These are phyloP conservation scores for Chiua virens DNA, from an alignment of 768 basidiomycete species.

Conservation along the genomic window DNA sequence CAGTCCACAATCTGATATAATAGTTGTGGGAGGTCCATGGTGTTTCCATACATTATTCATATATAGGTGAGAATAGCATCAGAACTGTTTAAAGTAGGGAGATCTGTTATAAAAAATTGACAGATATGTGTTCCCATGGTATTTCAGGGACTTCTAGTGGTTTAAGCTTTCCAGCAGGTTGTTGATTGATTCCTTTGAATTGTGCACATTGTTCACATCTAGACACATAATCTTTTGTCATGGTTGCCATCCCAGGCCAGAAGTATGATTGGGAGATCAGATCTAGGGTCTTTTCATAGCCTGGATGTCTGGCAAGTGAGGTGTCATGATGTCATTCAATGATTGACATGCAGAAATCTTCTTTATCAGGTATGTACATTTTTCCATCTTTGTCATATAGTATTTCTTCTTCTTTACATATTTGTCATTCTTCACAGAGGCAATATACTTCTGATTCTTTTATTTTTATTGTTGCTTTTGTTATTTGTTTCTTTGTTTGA, in stretches of 20 bases:
- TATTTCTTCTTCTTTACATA: too few relatives aligned
- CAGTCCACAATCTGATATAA: not conserved
- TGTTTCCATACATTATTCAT: not conserved
- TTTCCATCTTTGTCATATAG: too few relatives aligned
- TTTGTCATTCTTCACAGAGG: too few relatives aligned
- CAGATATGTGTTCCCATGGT: not conserved
- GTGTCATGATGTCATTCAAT: too few relatives aligned
- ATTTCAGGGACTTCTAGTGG: not conserved
- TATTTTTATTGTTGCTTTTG: too few relatives aligned
- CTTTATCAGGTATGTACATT: too few relatives aligned
- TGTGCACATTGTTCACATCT: not conserved
- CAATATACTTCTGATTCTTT: too few relatives aligned
- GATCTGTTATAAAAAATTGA: not conserved
- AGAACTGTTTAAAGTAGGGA: not conserved
- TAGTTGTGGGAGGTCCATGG: not conserved
- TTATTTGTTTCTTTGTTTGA: too few relatives aligned
- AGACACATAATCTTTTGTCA: not conserved
- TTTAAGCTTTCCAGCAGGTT: not conserved
- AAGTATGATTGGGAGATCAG: not conserved
- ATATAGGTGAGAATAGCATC: not conserved
- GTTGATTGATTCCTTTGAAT: not conserved
- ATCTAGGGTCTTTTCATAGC: not conserved
- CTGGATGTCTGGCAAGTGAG: too few relatives aligned
- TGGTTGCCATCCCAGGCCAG: not conserved
- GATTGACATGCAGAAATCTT: too few relatives aligned